phyloP scores from a whole-genome alignment of 805 yeast genomes.

The Saturnispora zaruensis region DNA sequence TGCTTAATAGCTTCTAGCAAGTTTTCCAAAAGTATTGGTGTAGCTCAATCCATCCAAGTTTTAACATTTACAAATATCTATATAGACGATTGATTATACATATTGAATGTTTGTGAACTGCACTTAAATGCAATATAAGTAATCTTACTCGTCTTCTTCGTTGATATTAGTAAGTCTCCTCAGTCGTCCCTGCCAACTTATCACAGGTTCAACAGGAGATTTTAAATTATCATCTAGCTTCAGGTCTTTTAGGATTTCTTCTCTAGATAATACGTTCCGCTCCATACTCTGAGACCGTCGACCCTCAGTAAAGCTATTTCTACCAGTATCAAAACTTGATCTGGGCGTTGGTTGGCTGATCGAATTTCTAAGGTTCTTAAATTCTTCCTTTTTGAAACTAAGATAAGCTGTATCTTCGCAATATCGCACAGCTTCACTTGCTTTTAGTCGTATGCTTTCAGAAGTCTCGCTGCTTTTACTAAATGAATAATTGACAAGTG shows the following conservation, averaged over 20 bases:
- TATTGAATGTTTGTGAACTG: neutral
- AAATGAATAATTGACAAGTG: neutral
- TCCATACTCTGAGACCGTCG: conserved; percentile 5
- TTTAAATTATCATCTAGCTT: conserved; percentile 4
- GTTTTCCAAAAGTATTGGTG: no score
- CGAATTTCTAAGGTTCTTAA: conserved; percentile 2
- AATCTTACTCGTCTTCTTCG: conserved; percentile 5
- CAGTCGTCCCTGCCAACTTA: conserved; percentile 6
- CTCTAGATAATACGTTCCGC: neutral
- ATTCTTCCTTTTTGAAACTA: conserved; percentile 2
- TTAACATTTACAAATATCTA: neutral
- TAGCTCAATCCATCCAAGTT: no score
- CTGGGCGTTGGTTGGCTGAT: conserved; percentile 7
- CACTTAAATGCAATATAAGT: neutral
- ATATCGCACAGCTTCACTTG: neutral
- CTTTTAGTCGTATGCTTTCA: conserved; percentile 3
- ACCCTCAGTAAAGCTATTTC: neutral
- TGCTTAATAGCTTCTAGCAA: no score
- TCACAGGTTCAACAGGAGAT: neutral
- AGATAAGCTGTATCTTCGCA: conserved; percentile 4
- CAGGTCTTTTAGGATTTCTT: conserved; percentile 6
- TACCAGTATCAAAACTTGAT: conserved; percentile 6
- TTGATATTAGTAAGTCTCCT: conserved; percentile 8
- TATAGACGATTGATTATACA: neutral
- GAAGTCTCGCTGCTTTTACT: neutral